A percentile compares a stretch with the other conserved stretches of the same genome.
These are phyloP conservation scores for Sporothrix dimorphospora DNA, from an alignment of 2,329 filamentous ascomycete genomes.

Conservation along the genomic window DNA sequence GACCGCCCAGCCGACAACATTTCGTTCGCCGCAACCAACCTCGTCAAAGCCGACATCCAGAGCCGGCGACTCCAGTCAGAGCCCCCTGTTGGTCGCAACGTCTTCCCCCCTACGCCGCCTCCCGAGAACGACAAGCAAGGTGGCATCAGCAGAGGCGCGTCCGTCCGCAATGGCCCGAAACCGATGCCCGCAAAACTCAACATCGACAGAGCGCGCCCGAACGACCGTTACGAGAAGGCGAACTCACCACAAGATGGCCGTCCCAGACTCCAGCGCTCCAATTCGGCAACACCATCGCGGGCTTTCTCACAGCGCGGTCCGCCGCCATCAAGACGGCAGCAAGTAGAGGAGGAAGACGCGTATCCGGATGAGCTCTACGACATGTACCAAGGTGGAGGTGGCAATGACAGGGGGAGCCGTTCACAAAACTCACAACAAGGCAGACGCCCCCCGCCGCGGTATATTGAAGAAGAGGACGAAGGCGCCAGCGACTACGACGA, in stretches of 20 bases:
- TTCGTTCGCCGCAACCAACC: constrained; percentile 88
- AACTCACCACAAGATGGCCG: constrained; percentile 49
- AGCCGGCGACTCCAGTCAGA: constrained; percentile 85
- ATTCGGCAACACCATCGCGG: constrained; percentile 51
- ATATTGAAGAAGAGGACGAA: constrained; percentile 80
- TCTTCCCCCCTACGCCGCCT: constrained; percentile 97
- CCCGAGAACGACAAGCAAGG: constrained; percentile 75
- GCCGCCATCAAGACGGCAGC: constrained; percentile 42
- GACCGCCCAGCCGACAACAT: constrained; percentile 82
- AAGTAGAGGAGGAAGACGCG: constrained; percentile 59
- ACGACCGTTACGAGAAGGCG: constrained; percentile 59
- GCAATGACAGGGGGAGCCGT: constrained; percentile 46
- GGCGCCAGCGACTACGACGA: constrained; percentile 73
- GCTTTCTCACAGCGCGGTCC: constrained; percentile 48
- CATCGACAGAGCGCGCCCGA: constrained; percentile 59
- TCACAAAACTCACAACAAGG: constrained; percentile 40
- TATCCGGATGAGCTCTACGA: constrained; percentile 74
- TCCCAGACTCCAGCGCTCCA: constrained; percentile 45
- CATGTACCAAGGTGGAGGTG: constrained; percentile 54
- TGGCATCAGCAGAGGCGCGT: constrained; percentile 56
- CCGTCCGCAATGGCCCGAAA: constrained; percentile 64
- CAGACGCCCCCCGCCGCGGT: constrained; percentile 54
- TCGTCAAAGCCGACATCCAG: constrained; percentile 82
- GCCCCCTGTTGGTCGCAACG: constrained; percentile 74
- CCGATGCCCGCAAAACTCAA: constrained; percentile 66